These are phyloP conservation scores for Mycosphaerelloides madeirae DNA, from an alignment of 2,329 filamentous ascomycete genomes.

Conservation along the genomic window DNA sequence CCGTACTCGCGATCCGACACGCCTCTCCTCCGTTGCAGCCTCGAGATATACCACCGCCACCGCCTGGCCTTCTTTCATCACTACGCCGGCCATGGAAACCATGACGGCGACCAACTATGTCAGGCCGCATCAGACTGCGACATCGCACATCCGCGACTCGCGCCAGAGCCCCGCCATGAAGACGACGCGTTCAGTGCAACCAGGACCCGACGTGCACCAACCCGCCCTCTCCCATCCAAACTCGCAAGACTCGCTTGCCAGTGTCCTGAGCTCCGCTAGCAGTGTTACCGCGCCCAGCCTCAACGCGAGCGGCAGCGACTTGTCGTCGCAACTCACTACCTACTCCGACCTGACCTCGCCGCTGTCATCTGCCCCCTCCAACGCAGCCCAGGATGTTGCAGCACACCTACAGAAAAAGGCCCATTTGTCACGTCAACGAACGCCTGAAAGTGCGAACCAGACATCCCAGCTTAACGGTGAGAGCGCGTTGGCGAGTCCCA, in stretches of 20 bases:
- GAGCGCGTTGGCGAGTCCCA: constrained; percentile 33
- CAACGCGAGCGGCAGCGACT: constrained; percentile 23
- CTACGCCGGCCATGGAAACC: constrained; percentile 13
- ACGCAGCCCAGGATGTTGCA: constrained; percentile 3
- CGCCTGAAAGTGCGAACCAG: constrained; percentile 14
- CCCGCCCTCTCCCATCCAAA: constrained; percentile 25
- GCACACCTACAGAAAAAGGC: constrained; percentile 3
- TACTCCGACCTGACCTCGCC: constrained; percentile 30
- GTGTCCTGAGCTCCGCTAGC: constrained; percentile 23
- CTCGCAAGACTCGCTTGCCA: constrained; percentile 27
- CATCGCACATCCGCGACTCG: constrained; percentile 12
- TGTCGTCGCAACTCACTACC: constrained; percentile 27
- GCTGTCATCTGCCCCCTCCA: constrained; percentile 13
- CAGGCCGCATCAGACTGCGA: constrained; percentile 1
- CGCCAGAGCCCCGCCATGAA: constrained; percentile 8
- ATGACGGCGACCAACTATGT: constrained; percentile 15
- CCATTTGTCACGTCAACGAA: constrained; percentile 11
- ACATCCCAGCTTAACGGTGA: constrained; percentile 21
- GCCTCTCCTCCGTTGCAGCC: background rate
- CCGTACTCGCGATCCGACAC: background rate
- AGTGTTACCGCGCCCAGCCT: constrained; percentile 14
- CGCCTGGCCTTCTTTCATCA: background rate
- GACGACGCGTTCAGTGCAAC: constrained; percentile 24
- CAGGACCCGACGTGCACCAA: constrained; percentile 9
- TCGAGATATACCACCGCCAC: background rate